These are phyloP conservation scores for Eucalyptus albens DNA, from an alignment of 345 rosid species.

Conservation along the genomic window DNA sequence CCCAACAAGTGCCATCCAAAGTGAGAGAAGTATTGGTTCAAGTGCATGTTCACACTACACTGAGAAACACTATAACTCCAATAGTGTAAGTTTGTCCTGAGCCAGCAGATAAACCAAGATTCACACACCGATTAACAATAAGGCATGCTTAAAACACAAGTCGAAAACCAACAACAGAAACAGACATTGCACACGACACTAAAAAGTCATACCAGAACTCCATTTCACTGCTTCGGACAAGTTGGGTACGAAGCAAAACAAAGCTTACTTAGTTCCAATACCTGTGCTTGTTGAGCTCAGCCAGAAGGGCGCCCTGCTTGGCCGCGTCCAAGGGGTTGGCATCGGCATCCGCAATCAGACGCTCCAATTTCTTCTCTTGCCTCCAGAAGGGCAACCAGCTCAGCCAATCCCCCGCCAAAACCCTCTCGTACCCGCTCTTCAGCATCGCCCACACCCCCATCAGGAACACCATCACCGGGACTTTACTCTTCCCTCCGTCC, in stretches of 20 bases:
- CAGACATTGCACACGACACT: neutral
- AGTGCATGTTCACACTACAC: neutral
- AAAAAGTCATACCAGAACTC: neutral
- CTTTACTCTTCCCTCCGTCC: constrained; percentile 15
- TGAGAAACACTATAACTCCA: neutral
- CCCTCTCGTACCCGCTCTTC: constrained; percentile 30
- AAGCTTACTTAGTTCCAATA: neutral
- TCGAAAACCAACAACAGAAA: neutral
- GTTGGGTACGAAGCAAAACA: neutral
- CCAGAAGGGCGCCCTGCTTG: constrained; percentile 55
- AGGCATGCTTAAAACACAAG: neutral
- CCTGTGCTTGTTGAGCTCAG: constrained; percentile 90
- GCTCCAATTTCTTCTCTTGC: constrained; percentile 58
- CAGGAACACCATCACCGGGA: constrained; percentile 35
- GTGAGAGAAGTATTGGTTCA: neutral
- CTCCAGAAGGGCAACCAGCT: constrained; percentile 74
- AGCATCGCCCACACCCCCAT: constrained; percentile 53
- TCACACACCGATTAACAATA: neutral
- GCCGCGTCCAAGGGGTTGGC: constrained; percentile 69
- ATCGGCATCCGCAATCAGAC: constrained; percentile 71
- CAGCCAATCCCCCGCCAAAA: constrained; percentile 50
- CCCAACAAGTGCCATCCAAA: neutral
- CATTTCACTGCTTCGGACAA: neutral
- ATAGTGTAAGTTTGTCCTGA: neutral
- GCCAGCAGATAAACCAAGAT: neutral